A percentile compares a stretch with the other conserved stretches of the same genome.
Evolutionary conservation across 176 grass and related monocot species (phyloP).

Genomic region (Cymbopogon citratus): DNA sequence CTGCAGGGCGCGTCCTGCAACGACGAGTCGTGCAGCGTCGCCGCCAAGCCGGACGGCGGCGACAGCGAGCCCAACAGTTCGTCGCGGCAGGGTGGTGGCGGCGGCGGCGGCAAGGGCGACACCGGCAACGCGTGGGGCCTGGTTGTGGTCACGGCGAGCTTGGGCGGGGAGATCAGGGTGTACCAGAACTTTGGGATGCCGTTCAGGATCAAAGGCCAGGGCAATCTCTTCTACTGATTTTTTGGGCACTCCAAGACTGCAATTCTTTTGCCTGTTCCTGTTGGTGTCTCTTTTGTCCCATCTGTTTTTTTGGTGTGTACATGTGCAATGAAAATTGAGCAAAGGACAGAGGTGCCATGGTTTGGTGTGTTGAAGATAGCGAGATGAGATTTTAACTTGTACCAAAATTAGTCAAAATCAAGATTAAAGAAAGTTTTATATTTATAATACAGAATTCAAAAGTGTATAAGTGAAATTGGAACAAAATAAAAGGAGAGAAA

Average conservation of each 20-base stretch:
- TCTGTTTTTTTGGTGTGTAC: neutral
- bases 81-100: neutral
- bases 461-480: no score
- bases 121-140: constrained; percentile 68
- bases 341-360: neutral
- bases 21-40: constrained; percentile 38
- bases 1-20: constrained; percentile 33
- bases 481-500: neutral
- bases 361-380: neutral
- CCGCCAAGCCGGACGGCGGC: constrained; percentile 16
- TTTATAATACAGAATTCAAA: no score
- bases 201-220: constrained; percentile 51
- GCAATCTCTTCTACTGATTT: constrained; percentile 28
- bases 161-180: constrained; percentile 73
- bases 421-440: neutral
- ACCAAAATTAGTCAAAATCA: neutral
- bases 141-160: constrained; percentile 72
- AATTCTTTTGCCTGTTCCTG: neutral
- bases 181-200: constrained; percentile 94
- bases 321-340: neutral
- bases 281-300: neutral
- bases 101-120: constrained; percentile 20
- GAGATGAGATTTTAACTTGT: neutral
- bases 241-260: neutral
- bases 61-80: neutral